Evolutionary conservation across 2,329 filamentous ascomycete species (phyloP).

Genomic region (Xylariaceae sp.): DNA sequence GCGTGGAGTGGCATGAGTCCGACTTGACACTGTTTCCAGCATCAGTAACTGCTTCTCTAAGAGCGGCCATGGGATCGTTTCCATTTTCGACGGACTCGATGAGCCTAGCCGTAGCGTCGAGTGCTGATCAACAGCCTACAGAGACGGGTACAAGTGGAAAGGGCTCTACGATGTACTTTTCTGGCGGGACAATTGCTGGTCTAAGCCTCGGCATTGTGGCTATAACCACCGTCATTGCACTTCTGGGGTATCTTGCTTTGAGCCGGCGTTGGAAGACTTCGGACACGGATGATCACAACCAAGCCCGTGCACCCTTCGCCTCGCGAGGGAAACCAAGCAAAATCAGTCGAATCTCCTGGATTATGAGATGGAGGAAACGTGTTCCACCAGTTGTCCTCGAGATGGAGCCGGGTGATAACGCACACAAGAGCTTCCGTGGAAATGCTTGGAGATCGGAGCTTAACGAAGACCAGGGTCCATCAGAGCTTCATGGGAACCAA

Average conservation of each 20-base stretch:
- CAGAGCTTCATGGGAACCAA: too few relatives aligned
- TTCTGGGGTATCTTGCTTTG: conserved; percentile 1
- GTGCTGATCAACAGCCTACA: background rate
- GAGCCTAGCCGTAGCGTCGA: background rate
- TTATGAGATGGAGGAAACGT: background rate
- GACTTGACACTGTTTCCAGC: background rate
- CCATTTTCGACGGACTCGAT: background rate
- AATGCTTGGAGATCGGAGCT: background rate
- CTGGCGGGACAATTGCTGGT: background rate
- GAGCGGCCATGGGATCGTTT: background rate
- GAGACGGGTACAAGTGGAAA: background rate
- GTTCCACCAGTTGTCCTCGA: background rate
- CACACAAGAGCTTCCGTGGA: background rate
- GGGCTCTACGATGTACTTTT: background rate
- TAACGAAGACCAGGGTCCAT: background rate
- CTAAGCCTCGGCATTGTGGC: conserved; percentile 1
- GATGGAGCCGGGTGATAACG: background rate
- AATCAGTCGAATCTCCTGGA: background rate
- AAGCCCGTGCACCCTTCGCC: background rate
- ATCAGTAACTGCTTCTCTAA: background rate
- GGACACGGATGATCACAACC: background rate
- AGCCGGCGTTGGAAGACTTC: background rate
- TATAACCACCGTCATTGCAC: background rate
- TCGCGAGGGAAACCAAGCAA: background rate
- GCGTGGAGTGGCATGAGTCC: background rate